Conservation (phyloP, 148 eudicot genomes). For the Euryodendron excelsum region DNA sequence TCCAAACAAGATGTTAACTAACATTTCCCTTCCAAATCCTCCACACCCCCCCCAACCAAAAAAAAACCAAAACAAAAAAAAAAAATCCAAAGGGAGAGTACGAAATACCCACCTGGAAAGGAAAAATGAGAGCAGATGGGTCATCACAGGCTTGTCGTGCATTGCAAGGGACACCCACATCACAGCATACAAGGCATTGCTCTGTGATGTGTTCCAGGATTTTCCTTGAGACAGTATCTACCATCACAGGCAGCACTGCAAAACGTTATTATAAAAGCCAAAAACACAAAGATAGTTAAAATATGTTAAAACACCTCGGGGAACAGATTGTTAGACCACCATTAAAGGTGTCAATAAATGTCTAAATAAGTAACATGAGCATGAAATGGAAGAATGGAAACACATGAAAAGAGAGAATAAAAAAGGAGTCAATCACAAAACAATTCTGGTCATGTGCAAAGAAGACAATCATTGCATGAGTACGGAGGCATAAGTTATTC, state of each 20-base stretch:
- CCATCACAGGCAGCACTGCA: constrained; percentile 78
- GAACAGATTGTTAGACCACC: not conserved
- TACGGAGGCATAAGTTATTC: not conserved
- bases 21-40: no score
- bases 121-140: constrained; percentile 83
- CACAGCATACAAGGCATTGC: constrained; percentile 91
- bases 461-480: not conserved
- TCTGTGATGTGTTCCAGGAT: constrained; percentile 89
- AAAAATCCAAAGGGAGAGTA: no score
- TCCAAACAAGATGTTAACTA: no score
- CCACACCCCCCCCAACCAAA: no score
- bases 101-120: constrained; percentile 67
- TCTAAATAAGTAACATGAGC: not conserved
- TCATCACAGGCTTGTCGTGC: constrained; percentile 90
- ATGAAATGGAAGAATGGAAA: not conserved
- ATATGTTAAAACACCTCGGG: not conserved
- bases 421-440: not conserved
- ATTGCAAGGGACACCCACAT: constrained; percentile 84
- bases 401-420: constrained; percentile 1
- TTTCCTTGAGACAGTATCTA: constrained; percentile 73
- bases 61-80: no score
- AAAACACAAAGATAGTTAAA: not conserved
- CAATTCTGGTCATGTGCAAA: not conserved
- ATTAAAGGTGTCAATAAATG: not conserved
- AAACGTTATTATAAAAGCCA: constrained; percentile 11